A percentile compares a stretch with the other conserved stretches of the same genome.
These are phyloP conservation scores for Simplicillium aogashimaense DNA, from an alignment of 2,329 filamentous ascomycete species.

Conservation along the genomic window DNA sequence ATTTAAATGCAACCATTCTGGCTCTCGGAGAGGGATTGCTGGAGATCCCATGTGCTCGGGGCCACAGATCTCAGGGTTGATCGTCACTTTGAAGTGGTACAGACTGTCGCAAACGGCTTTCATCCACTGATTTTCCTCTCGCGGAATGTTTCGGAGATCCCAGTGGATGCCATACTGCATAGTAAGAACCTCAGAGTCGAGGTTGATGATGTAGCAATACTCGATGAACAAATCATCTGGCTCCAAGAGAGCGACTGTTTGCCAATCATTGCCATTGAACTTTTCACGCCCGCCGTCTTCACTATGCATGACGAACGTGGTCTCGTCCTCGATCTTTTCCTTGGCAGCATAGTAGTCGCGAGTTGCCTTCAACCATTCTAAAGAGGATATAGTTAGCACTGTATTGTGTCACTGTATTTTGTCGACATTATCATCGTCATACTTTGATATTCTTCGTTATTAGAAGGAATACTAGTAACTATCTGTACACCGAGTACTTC, in stretches of 20 bases:
- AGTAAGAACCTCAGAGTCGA: slow-evolving; percentile 11
- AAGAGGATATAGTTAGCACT: no score
- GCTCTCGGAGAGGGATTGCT: slow-evolving; percentile 7
- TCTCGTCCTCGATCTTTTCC: no score
- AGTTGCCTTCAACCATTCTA: no score
- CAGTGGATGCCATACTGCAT: slow-evolving; percentile 10
- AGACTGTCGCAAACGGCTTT: background rate
- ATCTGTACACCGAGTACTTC: no score
- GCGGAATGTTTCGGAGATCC: slow-evolving; percentile 9
- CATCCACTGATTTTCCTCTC: slow-evolving; percentile 1
- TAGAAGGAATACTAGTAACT: no score
- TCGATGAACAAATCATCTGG: slow-evolving; percentile 1
- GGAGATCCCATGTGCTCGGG: slow-evolving; percentile 8
- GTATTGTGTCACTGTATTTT: no score
- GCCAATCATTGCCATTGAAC: no score
- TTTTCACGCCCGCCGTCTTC: no score
- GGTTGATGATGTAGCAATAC: slow-evolving; percentile 8
- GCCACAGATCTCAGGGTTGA: slow-evolving; percentile 6
- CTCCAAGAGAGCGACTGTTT: slow-evolving; percentile 4
- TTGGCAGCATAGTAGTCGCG: no score
- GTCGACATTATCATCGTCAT: no score
- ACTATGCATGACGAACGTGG: no score
- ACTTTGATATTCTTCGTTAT: no score
- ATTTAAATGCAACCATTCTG: background rate
- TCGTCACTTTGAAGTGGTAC: slow-evolving; percentile 5